Evolutionary conservation across 441 rosid species (phyloP).

Genomic region (Pelargonium cotyledonis): DNA sequence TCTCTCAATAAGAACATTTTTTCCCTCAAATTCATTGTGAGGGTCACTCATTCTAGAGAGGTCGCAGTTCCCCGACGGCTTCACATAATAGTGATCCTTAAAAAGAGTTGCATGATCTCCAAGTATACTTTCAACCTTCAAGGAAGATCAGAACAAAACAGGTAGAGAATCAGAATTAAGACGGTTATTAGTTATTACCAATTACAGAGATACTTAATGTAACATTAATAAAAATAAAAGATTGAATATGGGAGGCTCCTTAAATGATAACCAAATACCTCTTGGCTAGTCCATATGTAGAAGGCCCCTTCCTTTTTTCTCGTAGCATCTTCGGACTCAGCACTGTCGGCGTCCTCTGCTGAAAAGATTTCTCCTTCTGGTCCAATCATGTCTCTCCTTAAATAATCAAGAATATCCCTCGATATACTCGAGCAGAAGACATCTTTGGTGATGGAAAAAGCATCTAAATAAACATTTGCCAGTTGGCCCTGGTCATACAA

Average conservation of each 20-base stretch:
- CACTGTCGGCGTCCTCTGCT: constrained; percentile 98
- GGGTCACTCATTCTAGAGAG: constrained; percentile 88
- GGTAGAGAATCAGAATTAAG: constrained; percentile 5
- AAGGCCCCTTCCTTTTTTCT: constrained; percentile 88
- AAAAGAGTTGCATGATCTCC: constrained; percentile 68
- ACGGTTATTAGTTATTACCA: background rate
- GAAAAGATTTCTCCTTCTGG: constrained; percentile 78
- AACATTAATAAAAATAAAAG: too few relatives aligned
- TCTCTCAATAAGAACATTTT: constrained; percentile 75
- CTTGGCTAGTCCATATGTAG: constrained; percentile 71
- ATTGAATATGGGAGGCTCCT: background rate
- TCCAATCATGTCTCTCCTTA: constrained; percentile 92
- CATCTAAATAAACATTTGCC: constrained; percentile 69
- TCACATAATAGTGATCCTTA: constrained; percentile 71
- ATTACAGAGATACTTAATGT: background rate
- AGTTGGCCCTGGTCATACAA: constrained; percentile 94
- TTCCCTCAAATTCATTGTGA: constrained; percentile 66
- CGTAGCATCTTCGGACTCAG: constrained; percentile 53
- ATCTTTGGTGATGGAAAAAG: constrained; percentile 62
- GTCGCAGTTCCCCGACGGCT: constrained; percentile 74
- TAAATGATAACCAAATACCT: constrained; percentile 35
- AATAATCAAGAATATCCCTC: constrained; percentile 76
- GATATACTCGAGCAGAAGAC: constrained; percentile 50
- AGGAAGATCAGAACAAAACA: constrained; percentile 11
- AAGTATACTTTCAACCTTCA: constrained; percentile 66